phyloP scores from a whole-genome alignment of 208 protist genomes.

The Leishmania guyanensis region DNA sequence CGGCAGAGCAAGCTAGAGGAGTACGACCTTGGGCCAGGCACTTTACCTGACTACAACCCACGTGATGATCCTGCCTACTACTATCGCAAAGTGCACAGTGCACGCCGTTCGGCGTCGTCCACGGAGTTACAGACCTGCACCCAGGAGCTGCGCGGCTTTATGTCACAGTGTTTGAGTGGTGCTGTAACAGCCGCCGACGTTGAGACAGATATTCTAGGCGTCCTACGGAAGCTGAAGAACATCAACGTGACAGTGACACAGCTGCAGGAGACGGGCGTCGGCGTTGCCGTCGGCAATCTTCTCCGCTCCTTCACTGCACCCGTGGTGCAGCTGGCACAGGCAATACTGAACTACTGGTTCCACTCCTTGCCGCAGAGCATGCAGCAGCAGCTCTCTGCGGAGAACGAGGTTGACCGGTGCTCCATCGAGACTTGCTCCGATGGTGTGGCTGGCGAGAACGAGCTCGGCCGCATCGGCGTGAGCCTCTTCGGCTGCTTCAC shows the following conservation, averaged over 20 bases:
- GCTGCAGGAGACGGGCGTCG: constrained; percentile 54
- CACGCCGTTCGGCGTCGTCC: constrained; percentile 31
- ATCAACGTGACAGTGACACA: constrained; percentile 60
- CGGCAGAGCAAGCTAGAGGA: constrained; percentile 41
- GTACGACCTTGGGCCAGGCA: constrained; percentile 31
- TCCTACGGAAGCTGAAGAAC: constrained; percentile 45
- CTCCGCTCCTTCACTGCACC: constrained; percentile 37
- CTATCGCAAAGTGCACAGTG: constrained; percentile 35
- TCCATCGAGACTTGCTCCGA: constrained; percentile 52
- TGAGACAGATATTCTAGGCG: constrained; percentile 38
- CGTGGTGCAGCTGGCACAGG: constrained; percentile 51
- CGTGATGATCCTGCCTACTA: constrained; percentile 45
- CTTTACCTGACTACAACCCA: constrained; percentile 26
- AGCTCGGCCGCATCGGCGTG: constrained; percentile 59
- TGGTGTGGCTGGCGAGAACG: constrained; percentile 20
- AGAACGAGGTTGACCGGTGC: constrained; percentile 50
- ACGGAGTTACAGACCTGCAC: constrained; percentile 27
- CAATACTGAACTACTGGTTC: constrained; percentile 82
- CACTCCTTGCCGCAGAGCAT: constrained; percentile 42
- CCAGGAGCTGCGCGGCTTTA: constrained; percentile 14
- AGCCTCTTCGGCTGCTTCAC: constrained; percentile 69
- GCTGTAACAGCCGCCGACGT: constrained; percentile 14
- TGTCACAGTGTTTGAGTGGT: constrained; percentile 14
- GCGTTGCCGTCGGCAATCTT: constrained; percentile 64
- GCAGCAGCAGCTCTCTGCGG: constrained; percentile 39